A percentile compares a stretch with the other conserved stretches of the same genome.
Evolutionary conservation across 2,329 filamentous ascomycete species (phyloP).

Genomic region (Sporothrix globosa): DNA sequence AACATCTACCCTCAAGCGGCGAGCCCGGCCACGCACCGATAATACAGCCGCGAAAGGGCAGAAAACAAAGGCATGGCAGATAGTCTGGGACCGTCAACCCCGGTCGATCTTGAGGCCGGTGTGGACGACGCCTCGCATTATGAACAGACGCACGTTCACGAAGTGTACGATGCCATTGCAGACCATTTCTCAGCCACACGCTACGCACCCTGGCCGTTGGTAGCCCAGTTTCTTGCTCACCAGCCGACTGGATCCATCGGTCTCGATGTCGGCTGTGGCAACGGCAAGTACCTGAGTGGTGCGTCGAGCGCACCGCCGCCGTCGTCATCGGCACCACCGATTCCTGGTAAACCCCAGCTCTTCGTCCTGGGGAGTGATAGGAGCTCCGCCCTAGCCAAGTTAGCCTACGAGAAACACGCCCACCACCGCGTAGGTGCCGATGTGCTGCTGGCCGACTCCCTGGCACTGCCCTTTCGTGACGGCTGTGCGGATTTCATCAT

Average conservation of each 20-base stretch:
- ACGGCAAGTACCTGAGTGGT: slow-evolving; percentile 80
- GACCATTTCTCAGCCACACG: slow-evolving; percentile 80
- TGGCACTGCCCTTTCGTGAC: slow-evolving; percentile 76
- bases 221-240: slow-evolving; percentile 73
- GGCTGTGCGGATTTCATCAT: slow-evolving; percentile 76
- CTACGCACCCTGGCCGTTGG: slow-evolving; percentile 88
- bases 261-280: slow-evolving; percentile 91
- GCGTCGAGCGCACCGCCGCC: background rate
- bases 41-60: background rate
- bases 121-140: slow-evolving; percentile 54
- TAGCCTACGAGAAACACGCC: slow-evolving; percentile 48
- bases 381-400: slow-evolving; percentile 61
- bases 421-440: slow-evolving; percentile 53
- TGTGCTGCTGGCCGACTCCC: slow-evolving; percentile 77
- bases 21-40: background rate
- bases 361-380: slow-evolving; percentile 86
- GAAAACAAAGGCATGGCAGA: background rate
- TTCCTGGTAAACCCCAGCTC: slow-evolving; percentile 51
- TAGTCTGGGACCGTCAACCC: background rate
- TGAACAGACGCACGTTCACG: slow-evolving; percentile 85
- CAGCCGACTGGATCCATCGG: slow-evolving; percentile 74
- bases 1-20: background rate
- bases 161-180: slow-evolving; percentile 86
- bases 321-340: slow-evolving; percentile 14
- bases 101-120: background rate